Conservation (phyloP, 2,329 filamentous ascomycete genomes). For the Cercospora janseana region DNA sequence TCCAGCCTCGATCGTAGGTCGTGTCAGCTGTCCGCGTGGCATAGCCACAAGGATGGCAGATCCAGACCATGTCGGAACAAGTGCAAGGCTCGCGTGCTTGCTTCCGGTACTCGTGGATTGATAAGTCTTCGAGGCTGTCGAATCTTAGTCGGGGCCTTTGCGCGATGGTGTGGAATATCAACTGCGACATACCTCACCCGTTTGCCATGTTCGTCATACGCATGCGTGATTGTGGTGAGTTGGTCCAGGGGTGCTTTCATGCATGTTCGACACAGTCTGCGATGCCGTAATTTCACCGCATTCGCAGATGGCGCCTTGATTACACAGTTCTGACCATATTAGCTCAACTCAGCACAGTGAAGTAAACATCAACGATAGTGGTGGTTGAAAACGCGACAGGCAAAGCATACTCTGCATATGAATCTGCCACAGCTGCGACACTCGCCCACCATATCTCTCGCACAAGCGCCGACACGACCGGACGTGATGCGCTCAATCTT, state of each 20-base stretch:
- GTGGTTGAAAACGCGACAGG: neutral
- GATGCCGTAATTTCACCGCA: conserved; percentile 70
- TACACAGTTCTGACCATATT: conserved; percentile 70
- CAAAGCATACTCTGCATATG: conserved; percentile 69
- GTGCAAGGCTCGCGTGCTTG: conserved; percentile 59
- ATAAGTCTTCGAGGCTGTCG: neutral
- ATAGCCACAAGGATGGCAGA: conserved; percentile 80
- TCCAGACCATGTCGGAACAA: conserved; percentile 67
- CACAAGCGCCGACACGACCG: conserved; percentile 75
- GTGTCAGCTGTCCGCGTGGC: conserved; percentile 61
- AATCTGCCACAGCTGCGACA: conserved; percentile 75
- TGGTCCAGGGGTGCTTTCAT: conserved; percentile 65
- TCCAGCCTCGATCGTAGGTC: conserved; percentile 70
- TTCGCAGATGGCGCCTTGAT: conserved; percentile 73
- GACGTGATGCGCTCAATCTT: conserved; percentile 48
- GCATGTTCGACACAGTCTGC: conserved; percentile 76
- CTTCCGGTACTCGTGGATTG: conserved; percentile 14
- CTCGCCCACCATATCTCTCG: conserved; percentile 79
- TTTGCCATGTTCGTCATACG: conserved; percentile 16
- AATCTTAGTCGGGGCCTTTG: neutral
- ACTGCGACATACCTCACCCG: conserved; percentile 17
- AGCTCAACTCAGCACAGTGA: conserved; percentile 11
- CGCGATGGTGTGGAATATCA: no score
- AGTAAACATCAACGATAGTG: neutral
- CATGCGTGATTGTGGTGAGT: conserved; percentile 34